Percentiles rank a stretch among this genome's conserved stretches.
Conservation (phyloP, 1,284 basidiomycete genomes). For the Heterobasidion irregulare region DNA sequence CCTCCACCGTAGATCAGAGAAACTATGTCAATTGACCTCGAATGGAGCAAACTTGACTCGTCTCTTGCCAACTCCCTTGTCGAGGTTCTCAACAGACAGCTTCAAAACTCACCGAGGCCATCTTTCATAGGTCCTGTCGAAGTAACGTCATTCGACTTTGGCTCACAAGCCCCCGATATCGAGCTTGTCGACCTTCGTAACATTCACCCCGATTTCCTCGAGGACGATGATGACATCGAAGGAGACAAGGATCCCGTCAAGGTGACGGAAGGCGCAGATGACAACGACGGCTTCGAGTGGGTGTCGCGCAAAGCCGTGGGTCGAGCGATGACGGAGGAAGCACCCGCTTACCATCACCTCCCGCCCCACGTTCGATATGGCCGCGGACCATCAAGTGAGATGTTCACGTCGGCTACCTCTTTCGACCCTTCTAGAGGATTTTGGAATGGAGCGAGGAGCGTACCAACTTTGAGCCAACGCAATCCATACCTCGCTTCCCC, state of each 20-base stretch:
- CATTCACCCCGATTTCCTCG: conserved; percentile 89
- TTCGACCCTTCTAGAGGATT: conserved; percentile 37
- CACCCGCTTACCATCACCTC: conserved; percentile 55
- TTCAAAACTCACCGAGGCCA: conserved; percentile 64
- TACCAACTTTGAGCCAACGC: conserved; percentile 2
- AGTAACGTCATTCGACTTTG: conserved; percentile 84
- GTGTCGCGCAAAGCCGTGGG: conserved; percentile 52
- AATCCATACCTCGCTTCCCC: conserved; percentile 21
- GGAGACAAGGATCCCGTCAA: conserved; percentile 31
- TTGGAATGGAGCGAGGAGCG: conserved; percentile 36
- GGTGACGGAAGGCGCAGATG: conserved; percentile 42
- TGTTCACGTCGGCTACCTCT: conserved; percentile 45
- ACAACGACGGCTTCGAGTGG: conserved; percentile 69
- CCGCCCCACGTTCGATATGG: conserved; percentile 68
- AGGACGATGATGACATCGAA: conserved; percentile 54
- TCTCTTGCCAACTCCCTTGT: conserved; percentile 69
- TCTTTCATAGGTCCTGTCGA: conserved; percentile 91
- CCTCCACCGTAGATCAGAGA: too few species aligned
- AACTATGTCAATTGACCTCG: conserved; percentile 72
- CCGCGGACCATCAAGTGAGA: conserved; percentile 32
- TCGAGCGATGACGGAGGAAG: conserved; percentile 41
- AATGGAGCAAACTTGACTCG: conserved; percentile 68
- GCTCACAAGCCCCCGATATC: conserved; percentile 74
- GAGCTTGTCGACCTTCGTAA: conserved; percentile 90
- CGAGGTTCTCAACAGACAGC: conserved; percentile 73